These are phyloP conservation scores for Rhodotorula sp. DNA, from an alignment of 1,284 basidiomycete species.

Conservation along the genomic window DNA sequence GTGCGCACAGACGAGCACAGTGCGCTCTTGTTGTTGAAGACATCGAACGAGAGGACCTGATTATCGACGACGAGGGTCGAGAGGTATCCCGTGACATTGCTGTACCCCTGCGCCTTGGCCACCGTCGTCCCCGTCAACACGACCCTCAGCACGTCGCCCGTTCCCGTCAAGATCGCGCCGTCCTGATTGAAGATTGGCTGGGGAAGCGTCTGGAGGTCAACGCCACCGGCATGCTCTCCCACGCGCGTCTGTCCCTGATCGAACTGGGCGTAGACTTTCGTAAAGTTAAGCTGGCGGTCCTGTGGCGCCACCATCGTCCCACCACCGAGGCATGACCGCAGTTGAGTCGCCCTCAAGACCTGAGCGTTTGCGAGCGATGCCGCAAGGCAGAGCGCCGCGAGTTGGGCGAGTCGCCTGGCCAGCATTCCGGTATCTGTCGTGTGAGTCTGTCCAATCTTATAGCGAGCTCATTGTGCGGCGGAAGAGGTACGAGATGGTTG, in stretches of 20 bases:
- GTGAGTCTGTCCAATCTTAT: not conserved
- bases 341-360: not conserved
- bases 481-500: too few species aligned
- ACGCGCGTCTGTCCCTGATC: conserved; percentile 29
- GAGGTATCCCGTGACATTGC: conserved; percentile 39
- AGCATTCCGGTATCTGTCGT: not conserved
- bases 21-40: conserved; percentile 67
- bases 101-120: conserved; percentile 36
- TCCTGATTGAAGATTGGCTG: conserved; percentile 17
- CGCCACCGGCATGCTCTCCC: conserved; percentile 29
- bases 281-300: conserved; percentile 36
- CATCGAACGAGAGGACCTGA: conserved; percentile 70
- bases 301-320: conserved; percentile 23
- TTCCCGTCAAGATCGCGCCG: conserved; percentile 27
- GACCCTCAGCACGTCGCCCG: conserved; percentile 36
- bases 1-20: conserved; percentile 74
- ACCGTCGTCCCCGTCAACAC: conserved; percentile 38
- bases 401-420: not conserved
- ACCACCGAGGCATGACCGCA: conserved; percentile 27
- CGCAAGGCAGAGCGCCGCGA: not conserved
- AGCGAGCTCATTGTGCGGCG: too few species aligned
- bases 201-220: conserved; percentile 12
- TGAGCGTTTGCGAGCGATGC: conserved; percentile 1
- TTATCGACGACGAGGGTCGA: conserved; percentile 51
- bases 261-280: conserved; percentile 39